Evolutionary conservation across 2,329 filamentous ascomycete species (phyloP).

Genomic region (Dactylellina sp.): DNA sequence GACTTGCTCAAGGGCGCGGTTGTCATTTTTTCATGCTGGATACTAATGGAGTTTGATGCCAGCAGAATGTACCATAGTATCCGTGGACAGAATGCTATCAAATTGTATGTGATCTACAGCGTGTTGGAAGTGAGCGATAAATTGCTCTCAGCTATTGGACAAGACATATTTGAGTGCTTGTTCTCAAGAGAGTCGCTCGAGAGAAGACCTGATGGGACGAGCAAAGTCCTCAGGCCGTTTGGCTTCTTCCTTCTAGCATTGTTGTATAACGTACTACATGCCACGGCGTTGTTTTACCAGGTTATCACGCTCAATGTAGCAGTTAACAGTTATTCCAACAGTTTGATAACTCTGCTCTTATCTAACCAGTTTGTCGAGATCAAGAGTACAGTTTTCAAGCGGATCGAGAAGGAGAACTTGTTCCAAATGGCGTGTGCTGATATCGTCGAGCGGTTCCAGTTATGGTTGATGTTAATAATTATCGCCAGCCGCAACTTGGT

Average conservation of each 20-base stretch:
- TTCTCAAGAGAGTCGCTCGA: constrained; percentile 94
- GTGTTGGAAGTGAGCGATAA: constrained; percentile 92
- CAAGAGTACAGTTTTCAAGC: constrained; percentile 98
- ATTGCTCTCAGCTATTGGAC: constrained; percentile 87
- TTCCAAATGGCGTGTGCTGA: constrained; percentile 98
- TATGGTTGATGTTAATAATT: constrained; percentile 97
- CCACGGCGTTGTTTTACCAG: constrained; percentile 91
- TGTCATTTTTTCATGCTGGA: constrained; percentile 84
- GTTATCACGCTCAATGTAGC: constrained; percentile 98
- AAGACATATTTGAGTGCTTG: constrained; percentile 94
- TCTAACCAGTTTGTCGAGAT: constrained; percentile 99
- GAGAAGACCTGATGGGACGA: constrained; percentile 85
- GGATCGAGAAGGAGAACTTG: constrained; percentile 96
- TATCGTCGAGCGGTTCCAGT: constrained; percentile 94
- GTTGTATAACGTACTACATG: constrained; percentile 87
- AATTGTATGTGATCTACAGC: constrained; percentile 98
- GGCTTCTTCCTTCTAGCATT: constrained; percentile 91
- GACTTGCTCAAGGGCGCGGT: constrained; percentile 91
- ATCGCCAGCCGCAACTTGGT: constrained; percentile 97
- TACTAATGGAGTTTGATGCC: constrained; percentile 91
- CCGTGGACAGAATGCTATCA: constrained; percentile 94
- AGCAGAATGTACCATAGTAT: constrained; percentile 99
- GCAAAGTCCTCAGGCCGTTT: constrained; percentile 87
- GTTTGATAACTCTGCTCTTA: constrained; percentile 87
- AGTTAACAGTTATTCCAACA: constrained; percentile 98